Base-by-base conservation (phyloP, 345 rosid genomes). In the Sapria himalayana region DNA sequence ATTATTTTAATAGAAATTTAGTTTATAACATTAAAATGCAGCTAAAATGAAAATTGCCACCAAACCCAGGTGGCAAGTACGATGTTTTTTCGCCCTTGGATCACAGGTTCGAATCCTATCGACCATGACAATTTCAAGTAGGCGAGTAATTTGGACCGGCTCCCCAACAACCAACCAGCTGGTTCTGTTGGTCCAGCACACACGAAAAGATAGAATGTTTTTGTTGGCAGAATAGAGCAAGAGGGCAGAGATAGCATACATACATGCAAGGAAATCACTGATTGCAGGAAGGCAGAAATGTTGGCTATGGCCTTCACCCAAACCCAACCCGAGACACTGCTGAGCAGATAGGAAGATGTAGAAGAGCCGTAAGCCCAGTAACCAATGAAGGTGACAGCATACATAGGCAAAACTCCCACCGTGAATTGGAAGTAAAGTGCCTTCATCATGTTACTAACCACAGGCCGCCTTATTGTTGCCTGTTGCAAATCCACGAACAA, bases 351-450 rank as follows among this genome's bases (percentile, higher is more conserved):
- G 4, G 81, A 46, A 0, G 85, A 45, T 7, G 94, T 69, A 8
- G 75, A 58, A 39, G 79, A 51, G n/a, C 98, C 98, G 18, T 89
- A 89, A 2, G 98, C 98, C 98, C 98, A 89, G 27, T 89, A 89
- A 12, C 94, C 98, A 0, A 71, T 51, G 25, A 74, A 74, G 4
- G 84, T 57, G 44, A 82, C 78, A 0, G 75, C 73, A 39, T 58
- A 79, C 78, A 89, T 49, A 0, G 94, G 94, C 20, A 82, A 22
- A 41, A 69, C 62, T 41, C 98, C 98, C 0, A 62, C 55, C 5
- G 81, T 55, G 70, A 89, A 82, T 37, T 82, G 98, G 44, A 82
- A 72, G 60, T 76, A 76, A 17, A 82, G 60, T 58, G 84, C 91
- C 29, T 79, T 82, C 72, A 74, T 33, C 93, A 76, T 82, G 68